Evolutionary conservation across 345 rosid genomes (phyloP), one percentile per base, ranked within the genome.

Genomic region (Dipteronia dyeriana): DNA sequence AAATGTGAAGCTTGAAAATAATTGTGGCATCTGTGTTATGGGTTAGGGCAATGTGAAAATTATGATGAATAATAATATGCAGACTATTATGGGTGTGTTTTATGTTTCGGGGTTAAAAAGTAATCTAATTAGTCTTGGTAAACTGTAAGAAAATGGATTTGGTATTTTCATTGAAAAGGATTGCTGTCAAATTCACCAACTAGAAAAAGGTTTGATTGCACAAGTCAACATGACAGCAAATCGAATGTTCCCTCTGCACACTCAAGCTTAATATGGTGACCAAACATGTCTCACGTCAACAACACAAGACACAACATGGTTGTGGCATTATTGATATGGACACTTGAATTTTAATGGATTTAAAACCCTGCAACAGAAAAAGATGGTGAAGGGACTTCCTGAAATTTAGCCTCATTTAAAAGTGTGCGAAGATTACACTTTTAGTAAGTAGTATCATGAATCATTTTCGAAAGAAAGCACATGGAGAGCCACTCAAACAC

Each of bases 131-230:
- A 67, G 29, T 31, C 2, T 41, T 39, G 8, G 76, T 2, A 45
- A 69, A 11, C 23, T 69, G 7, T 49, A 57, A 12, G 79, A 77
- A 4, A 68, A 68, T 6, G 69, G 75, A 12, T 10, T 39, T 26
- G 22, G 38, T 9, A 4, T 60, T 77, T 12, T 9, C 13, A 3
- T 25, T 66, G 20, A 66, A 38, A 7, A 66, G 2, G 38, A 65
- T 4, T 29, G 3, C 3, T 65, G 14, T 10, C 53, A 75, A 34
- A 31, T 76, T 29, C 41, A 45, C 20, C 39, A 70, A 14, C 9
- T 10, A 10, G 20, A 71, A 9, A 71, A 49, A 14, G 51, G 54
- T 3, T 51, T 71, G 14, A 47, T 71, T 17, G 9, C 53, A 23
- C 25, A 67, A 7, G 68, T 23, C 0, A 5, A 3, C 5, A 69